These are phyloP conservation scores for Allium sativum DNA, from an alignment of 106 monocot genomes.

Conservation along the genomic window DNA sequence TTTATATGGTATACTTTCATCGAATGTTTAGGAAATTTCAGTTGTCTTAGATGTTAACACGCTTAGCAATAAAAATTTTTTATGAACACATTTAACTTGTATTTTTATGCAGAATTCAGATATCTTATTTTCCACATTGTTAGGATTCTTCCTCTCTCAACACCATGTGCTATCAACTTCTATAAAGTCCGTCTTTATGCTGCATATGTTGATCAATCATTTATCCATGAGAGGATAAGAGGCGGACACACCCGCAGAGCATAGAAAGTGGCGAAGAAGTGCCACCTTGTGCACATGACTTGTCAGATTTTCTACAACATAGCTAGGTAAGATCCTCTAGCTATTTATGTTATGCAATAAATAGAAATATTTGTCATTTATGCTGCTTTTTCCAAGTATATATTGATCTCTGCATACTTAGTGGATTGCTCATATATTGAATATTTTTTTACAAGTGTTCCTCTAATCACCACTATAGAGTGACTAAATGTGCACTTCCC, in stretches of 20 bases:
- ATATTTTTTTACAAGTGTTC: too few species aligned
- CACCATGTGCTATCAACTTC: slow-evolving; percentile 67
- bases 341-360: too few species aligned
- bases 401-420: too few species aligned
- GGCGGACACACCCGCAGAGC: slow-evolving; percentile 50
- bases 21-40: too few species aligned
- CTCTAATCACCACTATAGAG: too few species aligned
- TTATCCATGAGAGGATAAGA: slow-evolving; percentile 34
- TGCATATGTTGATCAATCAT: slow-evolving; percentile 32
- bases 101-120: slow-evolving; percentile 59
- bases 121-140: slow-evolving; percentile 48
- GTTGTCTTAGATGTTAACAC: too few species aligned
- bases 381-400: too few species aligned
- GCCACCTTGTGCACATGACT: slow-evolving; percentile 40
- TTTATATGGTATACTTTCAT: slow-evolving; percentile 34
- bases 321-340: slow-evolving; percentile 28
- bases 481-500: too few species aligned
- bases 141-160: slow-evolving; percentile 50
- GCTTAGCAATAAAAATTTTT: neutral
- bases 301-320: slow-evolving; percentile 56
- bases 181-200: slow-evolving; percentile 51
- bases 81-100: slow-evolving; percentile 29
- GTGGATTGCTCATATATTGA: too few species aligned
- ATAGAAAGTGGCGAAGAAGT: slow-evolving; percentile 53
- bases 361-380: too few species aligned